Evolutionary conservation across 768 basidiomycete genomes (phyloP), one percentile per base, ranked within the genome.

Genomic region (Mycena metata): DNA sequence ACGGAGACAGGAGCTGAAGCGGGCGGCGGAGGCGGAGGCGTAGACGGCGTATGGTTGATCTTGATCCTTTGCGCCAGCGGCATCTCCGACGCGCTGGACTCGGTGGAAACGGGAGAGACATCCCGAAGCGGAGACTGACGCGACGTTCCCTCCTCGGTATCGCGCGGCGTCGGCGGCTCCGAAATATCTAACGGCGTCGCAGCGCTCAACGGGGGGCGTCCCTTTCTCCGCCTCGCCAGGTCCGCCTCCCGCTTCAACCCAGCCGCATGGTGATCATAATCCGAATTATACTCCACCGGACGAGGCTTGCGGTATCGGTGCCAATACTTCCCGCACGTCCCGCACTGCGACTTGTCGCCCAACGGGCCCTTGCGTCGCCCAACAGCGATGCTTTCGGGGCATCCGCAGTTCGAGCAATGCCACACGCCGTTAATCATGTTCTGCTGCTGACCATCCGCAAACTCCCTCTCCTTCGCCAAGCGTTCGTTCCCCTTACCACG

Each of bases 401-500:
- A 93, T 7, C 96, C 96, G 73, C 95, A 98, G 75, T 96, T 97
- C 21, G 94, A 95, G 76, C 96, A 98, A 80, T 96, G 94, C 96
- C 96, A 98, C 5, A 93, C 85, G 1, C 94, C 95, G 71, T 96
- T 83, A 76, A 96, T 91, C 73, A 88, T 84, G 76, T 95, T 93
- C 43, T 90, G 85, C 74, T 93, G 93, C 75, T 94, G 92, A 10
- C 93, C 91, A 73, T 95, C 91, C 45, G 90, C 90, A 75, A 90
- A 93, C 78, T 93, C 93, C 75, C 85, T 90, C 77, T 93, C 92
- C 78, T 94, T 95, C 23, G 94, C 93, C 75, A 94, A 92, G 39
- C 91, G 81, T 79, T 94, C 93, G 16, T 89, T 83, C 77, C 94
- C 94, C 79, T 91, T 92, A 24, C 84, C 85, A 43, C 89, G 82